Percentiles rank a stretch among this genome's conserved stretches.
These are phyloP conservation scores for Dicorynia guianensis DNA, from an alignment of 306 rosid genomes.

Conservation along the genomic window DNA sequence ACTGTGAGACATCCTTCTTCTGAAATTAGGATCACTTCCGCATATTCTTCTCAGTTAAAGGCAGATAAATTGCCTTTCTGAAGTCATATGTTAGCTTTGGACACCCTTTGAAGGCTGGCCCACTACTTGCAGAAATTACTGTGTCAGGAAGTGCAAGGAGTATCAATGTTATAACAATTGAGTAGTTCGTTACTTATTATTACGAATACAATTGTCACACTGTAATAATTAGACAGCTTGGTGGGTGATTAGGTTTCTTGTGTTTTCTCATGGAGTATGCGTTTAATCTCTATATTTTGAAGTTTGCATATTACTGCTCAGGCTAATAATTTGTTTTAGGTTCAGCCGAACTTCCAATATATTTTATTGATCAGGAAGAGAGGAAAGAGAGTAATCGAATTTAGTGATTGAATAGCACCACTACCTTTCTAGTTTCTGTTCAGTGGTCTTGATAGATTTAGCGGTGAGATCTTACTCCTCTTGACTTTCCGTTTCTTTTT, in stretches of 20 bases:
- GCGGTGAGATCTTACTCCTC: not conserved
- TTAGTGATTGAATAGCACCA: not conserved
- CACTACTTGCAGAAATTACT: too few relatives aligned
- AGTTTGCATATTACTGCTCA: not conserved
- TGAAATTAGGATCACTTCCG: not conserved
- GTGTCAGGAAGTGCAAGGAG: too few relatives aligned
- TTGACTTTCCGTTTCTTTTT: slow-evolving; percentile 6
- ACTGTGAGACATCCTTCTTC: not conserved
- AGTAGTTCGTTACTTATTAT: not conserved
- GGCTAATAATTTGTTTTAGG: not conserved
- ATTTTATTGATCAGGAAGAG: not conserved
- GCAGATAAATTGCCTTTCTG: not conserved
- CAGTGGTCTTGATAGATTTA: not conserved
- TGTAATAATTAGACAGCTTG: not conserved
- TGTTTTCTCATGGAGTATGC: not conserved
- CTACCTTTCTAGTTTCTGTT: not conserved
- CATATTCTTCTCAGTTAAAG: not conserved
- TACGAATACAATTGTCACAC: not conserved
- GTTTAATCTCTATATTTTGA: not conserved
- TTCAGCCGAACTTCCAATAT: not conserved
- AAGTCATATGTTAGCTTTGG: not conserved
- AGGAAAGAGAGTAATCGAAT: not conserved
- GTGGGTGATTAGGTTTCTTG: not conserved
- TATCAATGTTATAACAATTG: too few relatives aligned
- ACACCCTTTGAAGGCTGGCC: not conserved